Percentiles rank a stretch among this genome's conserved stretches.
Conservation (phyloP, 2,329 filamentous ascomycete genomes). For the Stachybotrys elegans region DNA sequence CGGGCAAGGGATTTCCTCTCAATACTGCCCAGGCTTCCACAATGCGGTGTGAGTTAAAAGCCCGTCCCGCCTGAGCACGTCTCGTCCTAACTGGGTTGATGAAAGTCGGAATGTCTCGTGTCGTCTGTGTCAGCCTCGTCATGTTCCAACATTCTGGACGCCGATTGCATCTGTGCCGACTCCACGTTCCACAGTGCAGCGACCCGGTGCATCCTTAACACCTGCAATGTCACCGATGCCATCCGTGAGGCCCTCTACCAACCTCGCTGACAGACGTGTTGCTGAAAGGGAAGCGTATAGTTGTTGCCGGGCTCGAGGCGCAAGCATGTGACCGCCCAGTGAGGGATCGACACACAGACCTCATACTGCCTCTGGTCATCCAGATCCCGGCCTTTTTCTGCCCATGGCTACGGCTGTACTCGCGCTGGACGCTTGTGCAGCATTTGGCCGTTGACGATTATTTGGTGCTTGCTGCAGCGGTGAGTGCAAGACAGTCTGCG, state of each 20-base stretch:
- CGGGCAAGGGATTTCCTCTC: too few species aligned
- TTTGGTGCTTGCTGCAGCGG: constrained; percentile 28
- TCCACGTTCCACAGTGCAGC: not conserved
- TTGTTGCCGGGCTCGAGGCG: constrained; percentile 20
- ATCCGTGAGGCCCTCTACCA: constrained; percentile 13
- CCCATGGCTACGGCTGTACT: constrained; percentile 31
- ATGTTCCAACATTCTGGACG: not conserved
- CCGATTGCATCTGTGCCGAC: not conserved
- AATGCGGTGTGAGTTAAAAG: too few species aligned
- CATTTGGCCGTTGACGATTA: constrained; percentile 33
- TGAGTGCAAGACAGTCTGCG: constrained; percentile 11
- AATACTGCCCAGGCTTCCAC: too few species aligned
- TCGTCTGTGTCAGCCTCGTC: too few species aligned
- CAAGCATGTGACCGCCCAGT: constrained; percentile 23
- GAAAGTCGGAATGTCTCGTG: too few species aligned
- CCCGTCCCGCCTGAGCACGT: too few species aligned
- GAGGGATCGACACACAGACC: constrained; percentile 22
- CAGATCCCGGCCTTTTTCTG: constrained; percentile 28
- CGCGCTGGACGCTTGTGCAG: constrained; percentile 24
- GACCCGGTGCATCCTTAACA: not conserved
- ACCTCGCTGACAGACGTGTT: too few species aligned
- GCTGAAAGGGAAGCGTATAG: constrained; percentile 4
- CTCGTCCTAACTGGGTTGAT: too few species aligned
- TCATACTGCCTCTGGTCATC: constrained; percentile 29
- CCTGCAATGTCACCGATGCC: constrained; percentile 13